A percentile compares a stretch with the other conserved stretches of the same genome.
Conservation (phyloP, 108 stramenopile species). For the Fistulifera pelliculosa region DNA sequence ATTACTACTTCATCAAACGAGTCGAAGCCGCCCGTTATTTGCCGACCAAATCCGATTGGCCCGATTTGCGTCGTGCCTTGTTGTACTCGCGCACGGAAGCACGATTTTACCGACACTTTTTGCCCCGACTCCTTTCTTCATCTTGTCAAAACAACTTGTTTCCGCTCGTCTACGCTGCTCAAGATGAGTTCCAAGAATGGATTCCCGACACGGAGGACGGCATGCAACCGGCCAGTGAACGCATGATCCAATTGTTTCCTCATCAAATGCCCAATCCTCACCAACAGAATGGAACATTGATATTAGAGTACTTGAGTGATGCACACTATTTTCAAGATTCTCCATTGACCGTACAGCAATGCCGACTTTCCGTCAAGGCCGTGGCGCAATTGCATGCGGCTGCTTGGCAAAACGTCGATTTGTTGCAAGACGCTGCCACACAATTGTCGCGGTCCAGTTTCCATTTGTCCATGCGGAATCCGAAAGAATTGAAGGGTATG, state of each 20-base stretch:
- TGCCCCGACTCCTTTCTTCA: not conserved
- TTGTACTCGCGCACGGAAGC: slow-evolving; percentile 65
- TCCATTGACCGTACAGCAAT: slow-evolving; percentile 40
- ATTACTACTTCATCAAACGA: slow-evolving; percentile 28
- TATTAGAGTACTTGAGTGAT: slow-evolving; percentile 26
- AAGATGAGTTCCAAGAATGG: slow-evolving; percentile 46
- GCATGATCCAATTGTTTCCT: not conserved
- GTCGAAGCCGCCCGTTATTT: slow-evolving; percentile 29
- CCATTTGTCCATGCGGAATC: slow-evolving; percentile 58
- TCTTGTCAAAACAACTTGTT: not conserved
- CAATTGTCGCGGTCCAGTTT: slow-evolving; percentile 50
- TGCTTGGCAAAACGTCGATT: slow-evolving; percentile 45
- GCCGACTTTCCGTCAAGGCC: slow-evolving; percentile 34
- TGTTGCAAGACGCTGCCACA: slow-evolving; percentile 28
- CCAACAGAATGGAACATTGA: slow-evolving; percentile 20
- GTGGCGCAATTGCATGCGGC: slow-evolving; percentile 63
- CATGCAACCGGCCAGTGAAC: slow-evolving; percentile 13
- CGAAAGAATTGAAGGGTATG: slow-evolving; percentile 51
- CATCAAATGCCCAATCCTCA: not conserved
- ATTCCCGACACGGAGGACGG: slow-evolving; percentile 42
- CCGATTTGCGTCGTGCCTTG: slow-evolving; percentile 66
- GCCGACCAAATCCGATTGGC: slow-evolving; percentile 47
- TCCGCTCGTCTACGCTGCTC: slow-evolving; percentile 34
- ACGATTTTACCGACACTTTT: slow-evolving; percentile 41
- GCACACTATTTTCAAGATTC: slow-evolving; percentile 55